Evolutionary conservation across 805 yeast genomes (phyloP), one percentile per base, ranked within the genome.

Genomic region (Ogataea saltuana): DNA sequence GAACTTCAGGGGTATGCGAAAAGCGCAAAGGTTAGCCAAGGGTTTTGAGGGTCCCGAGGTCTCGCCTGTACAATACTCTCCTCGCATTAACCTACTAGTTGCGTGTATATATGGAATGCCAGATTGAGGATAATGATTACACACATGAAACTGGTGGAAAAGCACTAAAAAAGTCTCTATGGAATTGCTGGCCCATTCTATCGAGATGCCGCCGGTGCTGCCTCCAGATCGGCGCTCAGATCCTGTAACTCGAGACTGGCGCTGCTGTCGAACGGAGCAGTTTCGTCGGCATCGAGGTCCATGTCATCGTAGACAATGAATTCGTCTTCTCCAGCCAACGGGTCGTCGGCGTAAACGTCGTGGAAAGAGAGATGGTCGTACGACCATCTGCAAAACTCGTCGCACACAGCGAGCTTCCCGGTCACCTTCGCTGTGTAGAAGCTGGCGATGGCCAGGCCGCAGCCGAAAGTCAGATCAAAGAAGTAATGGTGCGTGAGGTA

Each of bases 401-500:
- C 39, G 39, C 48, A 37, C 11, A 41, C 19, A 11, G 56, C 42
- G 17, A 53, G 44, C 21, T 50, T 40, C 6, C 54, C 54, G 45
- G 74, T 75, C 56, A 83, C 78, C 60, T 81, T 82, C 41, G 88
- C 80, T 54, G 81, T 76, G 48, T 76, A 73, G 64, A 88, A 90
- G 23, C 86, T 81, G 12, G 76, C 63, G 46, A 82, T 75, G 0
- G 96, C 81, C 44, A 93, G 71, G n/a, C 81, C 75, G 2, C 97
- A 91, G 17, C 99, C 99, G n/a, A 88, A 91, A 58, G 88, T 87
- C 41, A 91, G 77, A 62, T 91, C 98, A 47, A 91, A 80, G 59
- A 93, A 93, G 64, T 91, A 91, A 67, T 91, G 99, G 66, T 91
- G 99, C 0, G 97, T 91, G 58, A 91, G 74, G 65, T 91, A 91